Evolutionary conservation across 495 filamentous ascomycete genomes (phyloP).

Genomic region (Podospora comata): DNA sequence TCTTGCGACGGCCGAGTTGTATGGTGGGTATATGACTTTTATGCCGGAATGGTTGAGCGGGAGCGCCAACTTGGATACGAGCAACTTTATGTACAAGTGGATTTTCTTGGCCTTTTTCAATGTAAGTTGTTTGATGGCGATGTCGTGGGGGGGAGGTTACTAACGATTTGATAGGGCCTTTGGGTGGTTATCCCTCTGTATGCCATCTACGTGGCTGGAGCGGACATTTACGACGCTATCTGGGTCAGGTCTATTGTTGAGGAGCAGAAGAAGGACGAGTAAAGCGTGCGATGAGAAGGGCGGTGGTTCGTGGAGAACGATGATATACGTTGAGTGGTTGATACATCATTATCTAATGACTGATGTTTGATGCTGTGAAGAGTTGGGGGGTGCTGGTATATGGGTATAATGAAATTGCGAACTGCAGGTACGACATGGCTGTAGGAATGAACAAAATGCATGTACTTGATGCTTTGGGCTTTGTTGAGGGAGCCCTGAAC

Average conservation of each 20-base stretch:
- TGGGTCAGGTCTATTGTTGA: constrained; percentile 25
- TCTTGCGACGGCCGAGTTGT: constrained; percentile 89
- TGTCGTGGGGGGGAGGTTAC: neutral
- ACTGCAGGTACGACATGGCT: neutral
- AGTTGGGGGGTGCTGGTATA: neutral
- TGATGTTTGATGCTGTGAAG: neutral
- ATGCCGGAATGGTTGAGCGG: constrained; percentile 87
- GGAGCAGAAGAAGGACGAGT: neutral
- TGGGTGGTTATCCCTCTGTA: constrained; percentile 84
- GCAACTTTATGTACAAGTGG: constrained; percentile 83
- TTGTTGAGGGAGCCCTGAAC: neutral
- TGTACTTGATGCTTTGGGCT: neutral
- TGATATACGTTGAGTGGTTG: neutral
- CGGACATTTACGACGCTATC: constrained; percentile 59
- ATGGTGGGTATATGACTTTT: constrained; percentile 96
- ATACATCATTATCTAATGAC: neutral
- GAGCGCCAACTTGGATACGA: constrained; percentile 69
- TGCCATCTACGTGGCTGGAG: constrained; percentile 64
- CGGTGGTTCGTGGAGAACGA: neutral
- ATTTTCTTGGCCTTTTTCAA: constrained; percentile 92
- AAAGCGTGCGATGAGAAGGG: neutral
- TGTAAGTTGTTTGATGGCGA: neutral
- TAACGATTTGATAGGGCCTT: constrained; percentile 42
- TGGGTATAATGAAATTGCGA: neutral
- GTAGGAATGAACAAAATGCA: neutral